A percentile compares a stretch with the other conserved stretches of the same genome.
Evolutionary conservation across 305 asterid genomes (phyloP).

Genomic region (Fraxinus platypoda): DNA sequence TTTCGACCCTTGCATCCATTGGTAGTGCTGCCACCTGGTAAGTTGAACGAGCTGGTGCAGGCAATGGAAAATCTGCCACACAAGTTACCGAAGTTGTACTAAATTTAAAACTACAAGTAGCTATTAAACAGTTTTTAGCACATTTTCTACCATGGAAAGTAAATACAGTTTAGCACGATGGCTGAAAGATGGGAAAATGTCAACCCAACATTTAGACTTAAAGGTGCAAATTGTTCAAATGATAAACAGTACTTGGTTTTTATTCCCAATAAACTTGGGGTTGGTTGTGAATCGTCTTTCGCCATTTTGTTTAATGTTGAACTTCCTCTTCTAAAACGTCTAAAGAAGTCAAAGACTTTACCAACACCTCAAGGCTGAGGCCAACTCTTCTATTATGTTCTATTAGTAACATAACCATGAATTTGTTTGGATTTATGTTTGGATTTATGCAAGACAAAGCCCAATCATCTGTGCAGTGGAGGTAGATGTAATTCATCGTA

Average conservation of each 20-base stretch:
- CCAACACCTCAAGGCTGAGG: not conserved
- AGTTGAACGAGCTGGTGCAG: slow-evolving; percentile 90
- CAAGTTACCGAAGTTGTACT: slow-evolving; percentile 4
- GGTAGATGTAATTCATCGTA: not conserved
- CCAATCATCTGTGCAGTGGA: too few species aligned
- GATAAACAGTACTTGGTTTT: not conserved
- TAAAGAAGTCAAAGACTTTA: not conserved
- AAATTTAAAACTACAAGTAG: not conserved
- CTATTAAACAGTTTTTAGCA: not conserved
- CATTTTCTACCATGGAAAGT: not conserved
- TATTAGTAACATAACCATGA: too few species aligned
- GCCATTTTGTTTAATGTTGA: not conserved
- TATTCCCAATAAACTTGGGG: not conserved
- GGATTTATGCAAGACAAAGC: too few species aligned
- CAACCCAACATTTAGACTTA: not conserved
- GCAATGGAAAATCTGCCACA: slow-evolving; percentile 73
- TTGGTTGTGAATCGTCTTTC: not conserved
- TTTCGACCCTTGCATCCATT: slow-evolving; percentile 54
- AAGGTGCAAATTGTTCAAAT: not conserved
- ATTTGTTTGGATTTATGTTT: too few species aligned
- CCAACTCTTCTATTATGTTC: not conserved
- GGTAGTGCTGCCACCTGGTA: slow-evolving; percentile 94
- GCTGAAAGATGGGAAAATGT: not conserved
- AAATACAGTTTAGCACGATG: not conserved
- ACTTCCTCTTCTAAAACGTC: not conserved